Base-by-base conservation (phyloP, 2,329 filamentous ascomycete genomes). In the Salinomyces thailandicus region DNA sequence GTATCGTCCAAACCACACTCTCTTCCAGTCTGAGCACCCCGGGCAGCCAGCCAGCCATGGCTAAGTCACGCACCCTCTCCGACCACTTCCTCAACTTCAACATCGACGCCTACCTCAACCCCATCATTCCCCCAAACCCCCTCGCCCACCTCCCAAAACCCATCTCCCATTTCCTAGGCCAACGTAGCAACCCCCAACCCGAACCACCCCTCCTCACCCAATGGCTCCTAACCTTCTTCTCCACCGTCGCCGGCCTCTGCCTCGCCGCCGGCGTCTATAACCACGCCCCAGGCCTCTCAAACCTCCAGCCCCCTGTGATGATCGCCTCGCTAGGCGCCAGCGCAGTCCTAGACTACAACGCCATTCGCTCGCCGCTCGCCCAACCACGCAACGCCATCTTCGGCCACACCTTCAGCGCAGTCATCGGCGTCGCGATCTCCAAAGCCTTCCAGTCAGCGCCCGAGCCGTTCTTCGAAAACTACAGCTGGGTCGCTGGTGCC, bases 51-150 rank as follows among this genome's bases (percentile, higher is more conserved):
- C n/a, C n/a, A n/a, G n/a, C n/a, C n/a, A 26, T 26, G 22, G 9
- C 22, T n/a, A n/a, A 8, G n/a, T n/a, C 22, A 26, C 9, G n/a
- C 9, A 26, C 9, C 22, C 22, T 26, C 9, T 9, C 9, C 9
- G 22, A 26, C 22, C 22, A 26, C n/a, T 8, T 26, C 22, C 44
- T 60, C 45, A 68, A 79, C 52, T 76, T 93, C 60, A 75, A 91
- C 60, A 73, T 93, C 45, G 86, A 94, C 66, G 62, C 61, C n/a
- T 75, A 79, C 54, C 56, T 93, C 34, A 85, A 89, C 55, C 80
- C 71, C 2, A 67, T 76, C 42, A 54, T 93, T 16, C 81, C 81
- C 6, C 64, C 72, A 11, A 79, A 80, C 27, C 74, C 72, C 48
- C 71, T 84, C 55, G 62, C 71, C 18, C 62, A 65, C 30, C 53